Evolutionary conservation across 1,284 basidiomycete species (phyloP), one percentile per base, ranked within the genome.

Genomic region (Ustilago tritici): DNA sequence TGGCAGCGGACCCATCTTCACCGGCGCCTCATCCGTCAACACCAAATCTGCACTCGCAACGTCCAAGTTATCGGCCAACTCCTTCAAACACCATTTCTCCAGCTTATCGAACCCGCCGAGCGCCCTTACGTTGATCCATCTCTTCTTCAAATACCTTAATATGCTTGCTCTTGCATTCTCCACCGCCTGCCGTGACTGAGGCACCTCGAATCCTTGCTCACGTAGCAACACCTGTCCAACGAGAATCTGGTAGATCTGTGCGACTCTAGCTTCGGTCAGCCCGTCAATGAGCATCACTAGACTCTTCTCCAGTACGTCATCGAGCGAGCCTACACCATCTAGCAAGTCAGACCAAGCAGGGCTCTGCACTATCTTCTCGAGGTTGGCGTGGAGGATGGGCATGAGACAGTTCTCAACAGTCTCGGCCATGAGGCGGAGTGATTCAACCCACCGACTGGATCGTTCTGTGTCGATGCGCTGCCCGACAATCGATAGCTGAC

Each of bases 1-100:
- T 4, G 58, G 59, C 40, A 56, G 38, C 4, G 36, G 17, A 2
- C 36, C 46, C 23, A 43, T 15, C 32, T 58, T 60, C 4, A 23
- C 34, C 9, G 60, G 56, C 8, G 58, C 58, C 15, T 65, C 66
- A 5, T 80, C 68, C 1, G 73, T 55, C n/a, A 77, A 46, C 8
- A 83, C 12, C 9, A 84, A 70, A 62, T 84, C 82, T 3, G 60
- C 41, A 0, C 67, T 64, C 9, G 68, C 36, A 2, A 84, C 70
- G 12, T 83, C 82, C 1, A 84, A 56, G 65, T 83, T 81, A 32
- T 80, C 77, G 6, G 78, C 73, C 75, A 95, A 93, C 91, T 98
- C 95, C 83, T 94, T 92, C 64, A 95, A 86, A 0, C 92, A 91
- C 94, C 94, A 96, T 7, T 89, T 89, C 56, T 96, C 93, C 23